A percentile compares a stretch with the other conserved stretches of the same genome.
Conservation (phyloP, 441 rosid genomes). For the Brassica hybrid region DNA sequence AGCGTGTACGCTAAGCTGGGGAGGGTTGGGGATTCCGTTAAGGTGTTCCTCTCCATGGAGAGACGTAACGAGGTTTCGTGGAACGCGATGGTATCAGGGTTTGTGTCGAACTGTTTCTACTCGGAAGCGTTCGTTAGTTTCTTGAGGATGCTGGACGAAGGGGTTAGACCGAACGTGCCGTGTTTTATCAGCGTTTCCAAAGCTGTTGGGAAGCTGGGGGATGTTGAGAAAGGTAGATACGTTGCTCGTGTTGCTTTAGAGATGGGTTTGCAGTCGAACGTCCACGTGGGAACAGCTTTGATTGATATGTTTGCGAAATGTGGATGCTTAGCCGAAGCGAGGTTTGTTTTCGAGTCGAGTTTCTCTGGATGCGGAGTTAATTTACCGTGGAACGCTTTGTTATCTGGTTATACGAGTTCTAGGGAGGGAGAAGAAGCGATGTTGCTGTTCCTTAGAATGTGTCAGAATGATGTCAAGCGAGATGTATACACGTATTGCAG, state of each 20-base stretch:
- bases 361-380: constrained; percentile 31
- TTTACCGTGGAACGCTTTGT: constrained; percentile 55
- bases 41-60: constrained; percentile 44
- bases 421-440: constrained; percentile 42
- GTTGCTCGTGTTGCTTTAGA: constrained; percentile 39
- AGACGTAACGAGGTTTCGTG: constrained; percentile 48
- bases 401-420: constrained; percentile 46
- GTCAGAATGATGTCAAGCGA: constrained; percentile 35
- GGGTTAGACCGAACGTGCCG: constrained; percentile 38
- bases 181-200: constrained; percentile 47
- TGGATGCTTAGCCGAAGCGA: constrained; percentile 45
- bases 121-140: constrained; percentile 47
- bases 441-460: constrained; percentile 45
- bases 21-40: constrained; percentile 41
- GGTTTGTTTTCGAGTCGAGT: constrained; percentile 40
- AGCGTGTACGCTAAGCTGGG: constrained; percentile 56
- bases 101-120: constrained; percentile 46
- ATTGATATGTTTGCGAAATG: constrained; percentile 56
- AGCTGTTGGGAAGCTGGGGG: constrained; percentile 50
- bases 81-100: constrained; percentile 57
- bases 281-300: constrained; percentile 51
- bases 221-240: constrained; percentile 43
- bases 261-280: constrained; percentile 43
- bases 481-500: constrained; percentile 53
- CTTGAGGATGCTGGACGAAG: constrained; percentile 43